These are phyloP conservation scores for Tylopilus plumbeoviolaceoides DNA, from an alignment of 768 basidiomycete genomes.

Conservation along the genomic window DNA sequence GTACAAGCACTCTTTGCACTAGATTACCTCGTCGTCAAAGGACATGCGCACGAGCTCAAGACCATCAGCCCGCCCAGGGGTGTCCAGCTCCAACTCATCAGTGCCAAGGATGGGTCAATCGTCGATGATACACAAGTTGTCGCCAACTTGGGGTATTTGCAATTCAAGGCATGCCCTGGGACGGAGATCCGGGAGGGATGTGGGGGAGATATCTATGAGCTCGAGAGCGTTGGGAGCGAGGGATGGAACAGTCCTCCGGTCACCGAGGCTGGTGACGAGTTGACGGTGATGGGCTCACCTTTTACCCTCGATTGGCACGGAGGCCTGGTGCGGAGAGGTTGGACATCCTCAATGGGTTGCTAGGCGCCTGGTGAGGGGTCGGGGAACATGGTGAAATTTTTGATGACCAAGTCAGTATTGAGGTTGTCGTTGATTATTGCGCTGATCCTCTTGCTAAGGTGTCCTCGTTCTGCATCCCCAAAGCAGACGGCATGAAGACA, in stretches of 20 bases:
- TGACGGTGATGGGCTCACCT: slow-evolving; percentile 80
- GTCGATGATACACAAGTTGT: slow-evolving; percentile 91
- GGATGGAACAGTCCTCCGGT: slow-evolving; percentile 83
- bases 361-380: slow-evolving; percentile 29
- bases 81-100: slow-evolving; percentile 79
- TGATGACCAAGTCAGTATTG: slow-evolving; percentile 48
- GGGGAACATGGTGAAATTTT: slow-evolving; percentile 42
- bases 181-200: slow-evolving; percentile 80
- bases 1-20: slow-evolving; percentile 81
- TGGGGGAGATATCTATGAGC: slow-evolving; percentile 71
- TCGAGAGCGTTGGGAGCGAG: slow-evolving; percentile 85
- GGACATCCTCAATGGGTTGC: slow-evolving; percentile 66
- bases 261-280: slow-evolving; percentile 61
- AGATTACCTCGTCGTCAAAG: slow-evolving; percentile 90
- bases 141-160: slow-evolving; percentile 92
- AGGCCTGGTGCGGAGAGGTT: slow-evolving; percentile 71
- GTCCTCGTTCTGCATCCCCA: slow-evolving; percentile 40
- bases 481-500: slow-evolving; percentile 19
- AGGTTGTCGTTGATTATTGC: not conserved
- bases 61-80: slow-evolving; percentile 78
- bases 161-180: slow-evolving; percentile 92
- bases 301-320: slow-evolving; percentile 77
- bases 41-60: slow-evolving; percentile 77
- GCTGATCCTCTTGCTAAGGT: slow-evolving; percentile 31
- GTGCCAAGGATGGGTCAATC: slow-evolving; percentile 33